Percentiles rank a stretch among this genome's conserved stretches.
Conservation (phyloP, 2,329 filamentous ascomycete species). For the Claviceps sp. region DNA sequence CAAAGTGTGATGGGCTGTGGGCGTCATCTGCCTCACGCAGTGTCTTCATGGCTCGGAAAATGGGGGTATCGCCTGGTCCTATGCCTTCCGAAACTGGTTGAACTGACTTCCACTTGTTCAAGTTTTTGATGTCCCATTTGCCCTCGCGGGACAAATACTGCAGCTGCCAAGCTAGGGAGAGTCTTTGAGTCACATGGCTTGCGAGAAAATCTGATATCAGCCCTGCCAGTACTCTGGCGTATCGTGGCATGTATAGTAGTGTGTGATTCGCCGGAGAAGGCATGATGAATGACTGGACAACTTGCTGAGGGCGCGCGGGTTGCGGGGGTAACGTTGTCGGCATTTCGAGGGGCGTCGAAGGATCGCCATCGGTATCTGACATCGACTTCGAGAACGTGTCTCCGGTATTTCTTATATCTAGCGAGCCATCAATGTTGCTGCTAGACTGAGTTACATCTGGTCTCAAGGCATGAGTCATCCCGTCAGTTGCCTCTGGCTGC, state of each 20-base stretch:
- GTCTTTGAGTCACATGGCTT: slow-evolving; percentile 58
- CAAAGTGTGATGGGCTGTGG: slow-evolving; percentile 65
- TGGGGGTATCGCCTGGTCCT: slow-evolving; percentile 32
- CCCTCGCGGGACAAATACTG: slow-evolving; percentile 78
- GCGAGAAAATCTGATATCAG: slow-evolving; percentile 73
- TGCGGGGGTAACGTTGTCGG: slow-evolving; percentile 27
- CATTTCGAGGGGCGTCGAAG: slow-evolving; percentile 32
- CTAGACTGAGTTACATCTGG: background rate
- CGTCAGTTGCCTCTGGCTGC: background rate
- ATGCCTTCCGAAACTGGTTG: slow-evolving; percentile 67
- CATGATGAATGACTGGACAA: slow-evolving; percentile 57
- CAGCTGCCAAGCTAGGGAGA: slow-evolving; percentile 81
- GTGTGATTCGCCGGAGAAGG: slow-evolving; percentile 71
- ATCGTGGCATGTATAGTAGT: slow-evolving; percentile 66
- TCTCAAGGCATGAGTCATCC: background rate
- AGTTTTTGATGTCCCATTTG: slow-evolving; percentile 97
- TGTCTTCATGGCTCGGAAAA: slow-evolving; percentile 88
- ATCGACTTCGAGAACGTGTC: slow-evolving; percentile 7
- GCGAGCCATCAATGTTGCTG: background rate
- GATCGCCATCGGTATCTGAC: slow-evolving; percentile 29
- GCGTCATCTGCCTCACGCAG: slow-evolving; percentile 75
- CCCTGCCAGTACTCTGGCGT: slow-evolving; percentile 63
- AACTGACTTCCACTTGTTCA: slow-evolving; percentile 79
- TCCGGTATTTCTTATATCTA: background rate
- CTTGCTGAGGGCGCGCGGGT: slow-evolving; percentile 32